Base-by-base conservation (phyloP, 2,329 filamentous ascomycete genomes). In the Exophiala spinifera region DNA sequence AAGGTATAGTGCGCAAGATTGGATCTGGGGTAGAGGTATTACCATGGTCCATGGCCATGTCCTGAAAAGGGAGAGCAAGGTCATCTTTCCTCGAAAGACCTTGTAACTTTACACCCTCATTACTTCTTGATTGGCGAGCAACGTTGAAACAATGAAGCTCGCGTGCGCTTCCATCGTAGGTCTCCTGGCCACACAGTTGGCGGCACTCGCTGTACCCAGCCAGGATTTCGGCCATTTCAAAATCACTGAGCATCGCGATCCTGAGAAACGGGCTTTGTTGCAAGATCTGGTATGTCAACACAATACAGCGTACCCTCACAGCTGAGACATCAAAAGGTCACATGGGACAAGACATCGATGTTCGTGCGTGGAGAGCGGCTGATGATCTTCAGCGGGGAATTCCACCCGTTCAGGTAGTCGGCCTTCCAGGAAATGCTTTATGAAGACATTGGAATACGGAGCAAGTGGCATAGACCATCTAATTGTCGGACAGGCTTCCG, bases 281-380 rank as follows among this genome's bases (percentile, higher is more conserved):
- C 51, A 53, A 28, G 20, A 48, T 34, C 39, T 53, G 20, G 51
- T 46, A 15, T 15, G 49, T 31, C 10, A 11, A 20, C 3, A 10
- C 20, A n/a, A 28, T n/a, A 33, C 10, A 25, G 6, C 1, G 20
- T 25, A 15, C 10, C 3, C n/a, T 17, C 11, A 19, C 15, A 39
- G 28, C 28, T 31, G 28, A 31, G 28, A 39, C 21, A 8, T 11
- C 5, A 8, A 3, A 54, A 73, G 72, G 79, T 88, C 17, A 88
- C 84, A 43, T 91, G 85, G 82, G 87, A 91, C 66, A 77, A 87
- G 39, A 75, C 88, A 60, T 88, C 87, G 0, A 72, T 91, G 3
- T 86, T 85, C 60, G 78, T 91, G 56, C 76, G 80, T 57, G 87
- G 87, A 8, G 81, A 90, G 65, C 79, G 87, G 8, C 73, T 88